Conservation (phyloP, 352 stramenopile species). For the Aphanomyces astaci region DNA sequence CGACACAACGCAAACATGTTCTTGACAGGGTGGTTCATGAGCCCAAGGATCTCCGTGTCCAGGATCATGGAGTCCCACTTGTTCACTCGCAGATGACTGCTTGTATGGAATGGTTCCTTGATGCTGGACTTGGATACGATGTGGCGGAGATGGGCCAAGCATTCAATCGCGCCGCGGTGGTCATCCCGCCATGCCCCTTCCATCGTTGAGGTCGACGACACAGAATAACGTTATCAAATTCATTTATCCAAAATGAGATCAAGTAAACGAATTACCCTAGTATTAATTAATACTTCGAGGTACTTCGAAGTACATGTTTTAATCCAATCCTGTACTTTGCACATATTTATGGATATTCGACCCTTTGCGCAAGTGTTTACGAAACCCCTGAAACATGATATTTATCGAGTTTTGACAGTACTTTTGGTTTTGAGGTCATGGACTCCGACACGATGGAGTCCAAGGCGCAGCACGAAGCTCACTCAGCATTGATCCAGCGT, state of each 20-base stretch:
- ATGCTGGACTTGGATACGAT: background rate
- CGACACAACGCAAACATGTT: conserved; percentile 77
- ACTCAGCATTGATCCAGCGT: too few species aligned
- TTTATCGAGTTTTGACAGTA: background rate
- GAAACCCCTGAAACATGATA: background rate
- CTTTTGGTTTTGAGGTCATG: background rate
- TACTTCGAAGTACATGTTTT: too few species aligned
- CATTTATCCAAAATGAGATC: too few species aligned
- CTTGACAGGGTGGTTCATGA: conserved; percentile 68
- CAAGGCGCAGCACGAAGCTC: too few species aligned
- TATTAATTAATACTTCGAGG: too few species aligned
- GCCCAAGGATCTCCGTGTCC: conserved; percentile 63
- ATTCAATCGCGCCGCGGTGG: background rate
- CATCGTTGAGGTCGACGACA: too few species aligned
- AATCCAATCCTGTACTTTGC: too few species aligned
- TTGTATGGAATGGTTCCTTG: conserved; percentile 32
- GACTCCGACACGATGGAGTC: too few species aligned
- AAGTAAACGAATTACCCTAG: too few species aligned
- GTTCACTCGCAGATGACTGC: conserved; percentile 57
- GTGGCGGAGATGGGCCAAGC: background rate
- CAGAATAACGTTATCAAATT: too few species aligned
- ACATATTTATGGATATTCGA: background rate
- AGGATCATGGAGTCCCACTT: conserved; percentile 78
- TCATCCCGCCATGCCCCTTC: background rate
- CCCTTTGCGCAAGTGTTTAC: background rate